Conservation (phyloP, 2,329 filamentous ascomycete genomes). For the Fusarium mundagurra region DNA sequence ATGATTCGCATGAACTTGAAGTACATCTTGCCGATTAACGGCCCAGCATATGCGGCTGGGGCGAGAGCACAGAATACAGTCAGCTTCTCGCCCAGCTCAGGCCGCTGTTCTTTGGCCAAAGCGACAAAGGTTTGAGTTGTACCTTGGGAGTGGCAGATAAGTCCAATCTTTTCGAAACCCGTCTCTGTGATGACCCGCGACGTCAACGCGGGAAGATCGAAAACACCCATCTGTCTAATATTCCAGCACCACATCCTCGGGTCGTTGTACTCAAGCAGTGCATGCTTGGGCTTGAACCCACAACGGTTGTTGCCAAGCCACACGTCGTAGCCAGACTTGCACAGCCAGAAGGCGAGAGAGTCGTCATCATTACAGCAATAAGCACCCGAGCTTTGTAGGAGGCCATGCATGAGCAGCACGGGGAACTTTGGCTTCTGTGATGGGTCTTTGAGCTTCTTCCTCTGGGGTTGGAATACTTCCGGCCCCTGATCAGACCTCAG, state of each 20-base stretch:
- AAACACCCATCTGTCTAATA: constrained; percentile 90
- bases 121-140: constrained; percentile 90
- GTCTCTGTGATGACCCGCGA: constrained; percentile 85
- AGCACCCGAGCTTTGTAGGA: constrained; percentile 87
- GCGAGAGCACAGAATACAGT: constrained; percentile 92
- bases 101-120: constrained; percentile 87
- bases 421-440: constrained; percentile 73
- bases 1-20: constrained; percentile 92
- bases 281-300: constrained; percentile 82
- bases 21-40: constrained; percentile 85
- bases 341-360: constrained; percentile 89
- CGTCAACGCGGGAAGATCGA: constrained; percentile 84
- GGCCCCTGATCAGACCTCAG: constrained; percentile 65
- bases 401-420: constrained; percentile 85
- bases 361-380: constrained; percentile 92
- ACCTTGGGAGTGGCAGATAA: constrained; percentile 90
- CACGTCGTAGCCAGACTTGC: constrained; percentile 91
- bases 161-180: constrained; percentile 81
- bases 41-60: constrained; percentile 89
- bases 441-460: constrained; percentile 50
- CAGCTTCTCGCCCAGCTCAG: constrained; percentile 82
- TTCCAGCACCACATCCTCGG: constrained; percentile 98
- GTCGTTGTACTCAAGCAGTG: constrained; percentile 74
- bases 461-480: constrained; percentile 64
- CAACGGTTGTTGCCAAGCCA: constrained; percentile 96